Conservation (phyloP, 2,329 filamentous ascomycete genomes). For the Akanthomyces uredinophilus region DNA sequence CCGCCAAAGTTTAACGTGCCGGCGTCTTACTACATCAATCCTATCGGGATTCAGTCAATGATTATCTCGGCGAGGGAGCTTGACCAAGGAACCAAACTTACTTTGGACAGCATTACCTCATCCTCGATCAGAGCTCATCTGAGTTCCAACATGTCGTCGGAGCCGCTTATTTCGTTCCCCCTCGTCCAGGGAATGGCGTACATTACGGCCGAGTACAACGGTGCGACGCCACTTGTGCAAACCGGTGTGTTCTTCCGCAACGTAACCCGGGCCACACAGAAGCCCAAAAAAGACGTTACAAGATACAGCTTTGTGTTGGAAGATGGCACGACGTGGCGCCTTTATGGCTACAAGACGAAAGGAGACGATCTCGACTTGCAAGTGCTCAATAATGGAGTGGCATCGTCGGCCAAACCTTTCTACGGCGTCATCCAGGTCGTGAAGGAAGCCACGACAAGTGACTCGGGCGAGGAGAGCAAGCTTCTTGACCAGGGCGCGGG, state of each 20-base stretch:
- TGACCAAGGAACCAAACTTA: constrained; percentile 51
- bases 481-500: constrained; percentile 73
- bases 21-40: constrained; percentile 70
- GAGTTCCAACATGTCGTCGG: constrained; percentile 43
- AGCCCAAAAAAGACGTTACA: constrained; percentile 57
- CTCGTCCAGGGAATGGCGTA: constrained; percentile 87
- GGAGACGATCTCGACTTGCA: constrained; percentile 61
- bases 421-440: constrained; percentile 76
- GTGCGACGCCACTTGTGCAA: constrained; percentile 66
- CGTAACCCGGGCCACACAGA: constrained; percentile 54
- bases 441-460: constrained; percentile 60
- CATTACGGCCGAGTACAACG: constrained; percentile 70
- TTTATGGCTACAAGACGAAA: constrained; percentile 65
- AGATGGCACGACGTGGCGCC: constrained; percentile 69
- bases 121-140: constrained; percentile 66
- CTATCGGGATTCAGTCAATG: constrained; percentile 75
- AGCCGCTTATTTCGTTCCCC: constrained; percentile 67
- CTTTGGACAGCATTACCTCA: constrained; percentile 48
- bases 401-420: constrained; percentile 63
- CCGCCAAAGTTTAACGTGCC: constrained; percentile 51
- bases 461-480: constrained; percentile 34
- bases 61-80: constrained; percentile 76
- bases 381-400: constrained; percentile 58
- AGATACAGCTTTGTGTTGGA: constrained; percentile 74
- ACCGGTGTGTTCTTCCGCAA: constrained; percentile 69